Evolutionary conservation across 257 asterid species (phyloP).

Genomic region (Cinchona pubescens): DNA sequence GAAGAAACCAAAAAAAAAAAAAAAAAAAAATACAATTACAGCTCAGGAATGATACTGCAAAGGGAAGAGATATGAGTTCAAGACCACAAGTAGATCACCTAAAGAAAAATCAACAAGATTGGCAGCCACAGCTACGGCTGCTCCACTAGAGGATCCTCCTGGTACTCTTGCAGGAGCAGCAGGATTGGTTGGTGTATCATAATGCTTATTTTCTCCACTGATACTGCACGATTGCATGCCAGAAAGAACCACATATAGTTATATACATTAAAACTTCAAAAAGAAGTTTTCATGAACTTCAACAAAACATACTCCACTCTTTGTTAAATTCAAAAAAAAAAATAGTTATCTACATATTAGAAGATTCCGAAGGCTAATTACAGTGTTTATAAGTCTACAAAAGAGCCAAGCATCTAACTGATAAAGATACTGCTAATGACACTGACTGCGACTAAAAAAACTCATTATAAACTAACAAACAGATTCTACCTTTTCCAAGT

Average conservation of each 20-base stretch:
- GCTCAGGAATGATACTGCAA: background rate
- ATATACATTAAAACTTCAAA: constrained; percentile 6
- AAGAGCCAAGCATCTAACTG: background rate
- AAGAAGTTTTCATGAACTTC: background rate
- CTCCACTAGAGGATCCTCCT: constrained; percentile 99
- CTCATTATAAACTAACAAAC: background rate
- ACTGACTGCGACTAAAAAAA: background rate
- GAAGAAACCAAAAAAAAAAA: background rate
- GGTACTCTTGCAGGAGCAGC: constrained; percentile 66
- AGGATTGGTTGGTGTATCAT: constrained; percentile 92
- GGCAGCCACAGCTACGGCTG: constrained; percentile 95
- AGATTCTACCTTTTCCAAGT: background rate
- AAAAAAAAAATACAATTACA: background rate
- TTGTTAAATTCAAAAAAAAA: background rate
- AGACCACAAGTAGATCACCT: constrained; percentile 48
- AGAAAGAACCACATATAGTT: background rate
- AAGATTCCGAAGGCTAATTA: background rate
- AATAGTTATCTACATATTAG: background rate
- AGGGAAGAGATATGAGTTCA: constrained; percentile 5
- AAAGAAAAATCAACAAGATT: constrained; percentile 83
- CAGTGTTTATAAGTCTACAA: background rate
- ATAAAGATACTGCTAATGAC: constrained; percentile 1
- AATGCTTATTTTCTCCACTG: constrained; percentile 84
- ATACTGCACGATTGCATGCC: constrained; percentile 38
- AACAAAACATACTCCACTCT: background rate